Evolutionary conservation across 345 rosid species (phyloP), one percentile per base, ranked within the genome.

Genomic region (Populus davidiana): DNA sequence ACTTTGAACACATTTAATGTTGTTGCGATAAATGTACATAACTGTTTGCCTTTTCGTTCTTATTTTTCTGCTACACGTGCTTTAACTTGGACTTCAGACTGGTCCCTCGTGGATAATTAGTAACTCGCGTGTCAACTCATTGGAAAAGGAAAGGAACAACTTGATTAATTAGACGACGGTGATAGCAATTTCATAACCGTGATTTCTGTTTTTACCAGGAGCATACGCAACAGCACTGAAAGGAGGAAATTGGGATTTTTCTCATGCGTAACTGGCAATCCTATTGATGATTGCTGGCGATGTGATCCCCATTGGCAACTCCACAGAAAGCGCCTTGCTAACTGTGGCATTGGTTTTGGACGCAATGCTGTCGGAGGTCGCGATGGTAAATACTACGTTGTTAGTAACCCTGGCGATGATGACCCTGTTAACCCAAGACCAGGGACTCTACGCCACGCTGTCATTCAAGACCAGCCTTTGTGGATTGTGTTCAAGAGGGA

Each of bases 211-310:
- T 67, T 36, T n/a, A 39, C 44, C 89, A 94, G 98, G 90, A 86
- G 79, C 83, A 87, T 85, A 64, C 83, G 86, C n/a, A 94, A 91
- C 77, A 89, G 93, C 82, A 91, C 98, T 17, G 94, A 78, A 12
- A 80, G 83, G 68, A 80, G 83, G 73, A 76, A 76, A n/a, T 43
- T 80, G 64, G 83, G 83, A 33, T 76, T 18, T 13, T 80, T 80
- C 73, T 80, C 83, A 1, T 80, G 83, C 23, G 75, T 33, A 66
- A 80, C 83, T 0, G 80, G 80, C 52, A 80, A 80, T 21, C 83
- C 83, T 29, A 71, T 80, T 43, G 83, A 80, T 54, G 83, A 80
- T 18, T 80, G 83, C 27, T 80, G 83, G 83, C 71, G 79, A 56
- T 80, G 83, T 56, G 83, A 80, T 59, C 77, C 69, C 21, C 61